Conservation (phyloP, 2,329 filamentous ascomycete genomes). For the Stachybotrys elegans region DNA sequence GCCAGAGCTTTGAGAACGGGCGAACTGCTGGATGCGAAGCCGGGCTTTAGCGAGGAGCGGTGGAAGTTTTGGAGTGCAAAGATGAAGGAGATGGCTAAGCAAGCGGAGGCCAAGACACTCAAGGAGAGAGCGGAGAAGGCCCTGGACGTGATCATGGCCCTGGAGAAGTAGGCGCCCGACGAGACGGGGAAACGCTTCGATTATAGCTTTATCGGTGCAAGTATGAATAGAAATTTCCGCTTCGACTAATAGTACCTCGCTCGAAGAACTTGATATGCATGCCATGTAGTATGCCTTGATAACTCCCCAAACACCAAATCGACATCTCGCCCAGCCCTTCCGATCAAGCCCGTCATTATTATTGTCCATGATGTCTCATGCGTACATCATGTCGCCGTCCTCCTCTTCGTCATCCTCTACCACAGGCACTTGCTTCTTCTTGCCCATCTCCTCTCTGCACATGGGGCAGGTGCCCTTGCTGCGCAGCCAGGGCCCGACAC, state of each 20-base stretch:
- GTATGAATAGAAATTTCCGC: no score
- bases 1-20: conserved; percentile 15
- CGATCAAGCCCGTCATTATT: not conserved
- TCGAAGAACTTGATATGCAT: no score
- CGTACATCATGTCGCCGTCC: conserved; percentile 46
- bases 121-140: conserved; percentile 15
- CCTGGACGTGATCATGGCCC: conserved; percentile 14
- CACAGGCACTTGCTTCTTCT: conserved; percentile 44
- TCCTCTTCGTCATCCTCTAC: conserved; percentile 46
- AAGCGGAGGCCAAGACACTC: conserved; percentile 11
- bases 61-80: conserved; percentile 26
- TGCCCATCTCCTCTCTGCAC: conserved; percentile 55
- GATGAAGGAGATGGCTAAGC: conserved; percentile 14
- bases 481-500: conserved; percentile 60
- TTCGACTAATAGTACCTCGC: no score
- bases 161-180: conserved; percentile 10
- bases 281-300: no score
- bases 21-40: conserved; percentile 10
- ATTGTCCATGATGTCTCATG: conserved; percentile 18
- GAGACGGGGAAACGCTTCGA: no score
- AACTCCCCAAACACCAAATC: no score
- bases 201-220: no score
- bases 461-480: conserved; percentile 61
- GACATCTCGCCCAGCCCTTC: not conserved
- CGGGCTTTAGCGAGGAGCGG: conserved; percentile 19